Percentiles rank a stretch among this genome's conserved stretches.
Evolutionary conservation across 2,329 filamentous ascomycete species (phyloP).

Genomic region (Harringtonia lauricola): DNA sequence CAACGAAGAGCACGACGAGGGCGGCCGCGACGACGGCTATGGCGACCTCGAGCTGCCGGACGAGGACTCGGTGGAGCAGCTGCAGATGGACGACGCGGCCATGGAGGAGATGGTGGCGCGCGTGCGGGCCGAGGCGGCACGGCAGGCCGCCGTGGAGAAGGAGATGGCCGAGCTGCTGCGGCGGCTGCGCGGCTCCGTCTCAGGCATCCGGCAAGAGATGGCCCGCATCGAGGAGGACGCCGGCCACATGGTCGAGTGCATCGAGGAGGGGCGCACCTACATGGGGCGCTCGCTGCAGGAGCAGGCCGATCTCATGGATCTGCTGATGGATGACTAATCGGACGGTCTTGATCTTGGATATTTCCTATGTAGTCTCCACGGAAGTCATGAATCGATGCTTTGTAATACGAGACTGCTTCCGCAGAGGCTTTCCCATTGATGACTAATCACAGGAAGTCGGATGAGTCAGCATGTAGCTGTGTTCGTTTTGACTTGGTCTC

Average conservation of each 20-base stretch:
- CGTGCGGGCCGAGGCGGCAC: slow-evolving; percentile 28
- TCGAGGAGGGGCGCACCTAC: slow-evolving; percentile 5
- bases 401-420: background rate
- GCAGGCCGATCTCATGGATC: slow-evolving; percentile 8
- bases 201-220: slow-evolving; percentile 11
- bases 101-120: slow-evolving; percentile 57
- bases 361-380: no score
- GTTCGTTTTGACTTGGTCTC: no score
- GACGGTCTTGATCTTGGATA: no score
- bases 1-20: background rate
- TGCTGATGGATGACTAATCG: slow-evolving; percentile 6
- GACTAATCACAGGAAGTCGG: no score
- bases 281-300: slow-evolving; percentile 12
- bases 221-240: slow-evolving; percentile 11
- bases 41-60: background rate
- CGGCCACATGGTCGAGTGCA: slow-evolving; percentile 9
- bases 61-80: slow-evolving; percentile 38
- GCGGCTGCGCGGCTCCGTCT: slow-evolving; percentile 11
- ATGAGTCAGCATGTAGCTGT: no score
- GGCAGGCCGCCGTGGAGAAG: slow-evolving; percentile 8
- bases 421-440: no score
- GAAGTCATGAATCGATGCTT: background rate
- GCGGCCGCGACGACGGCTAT: background rate
- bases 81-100: slow-evolving; percentile 35
- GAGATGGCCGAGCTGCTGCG: slow-evolving; percentile 9